phyloP scores from a whole-genome alignment of 176 grass and related monocot genomes.

The Otatea glauca region DNA sequence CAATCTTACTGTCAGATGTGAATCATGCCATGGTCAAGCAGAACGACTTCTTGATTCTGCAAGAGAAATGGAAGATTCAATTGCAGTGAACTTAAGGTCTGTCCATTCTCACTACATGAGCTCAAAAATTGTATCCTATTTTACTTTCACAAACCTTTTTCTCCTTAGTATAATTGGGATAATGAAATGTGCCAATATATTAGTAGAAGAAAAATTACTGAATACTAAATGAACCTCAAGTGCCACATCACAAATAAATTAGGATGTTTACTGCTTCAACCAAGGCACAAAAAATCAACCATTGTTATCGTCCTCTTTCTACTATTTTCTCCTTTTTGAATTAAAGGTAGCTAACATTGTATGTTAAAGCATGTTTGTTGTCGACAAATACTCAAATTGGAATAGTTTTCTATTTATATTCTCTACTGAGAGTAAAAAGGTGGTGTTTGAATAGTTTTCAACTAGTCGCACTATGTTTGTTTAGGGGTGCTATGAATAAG shows the following conservation, averaged over 20 bases:
- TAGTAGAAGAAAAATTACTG: neutral
- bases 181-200: neutral
- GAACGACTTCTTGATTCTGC: slow-evolving; percentile 97
- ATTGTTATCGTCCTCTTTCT: neutral
- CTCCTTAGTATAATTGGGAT: neutral
- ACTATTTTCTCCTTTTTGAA: neutral
- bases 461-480: neutral
- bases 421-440: neutral
- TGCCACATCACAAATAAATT: slow-evolving; percentile 16
- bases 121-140: neutral
- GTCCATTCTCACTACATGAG: slow-evolving; percentile 22
- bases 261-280: slow-evolving; percentile 11
- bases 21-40: slow-evolving; percentile 98
- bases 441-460: slow-evolving; percentile 3
- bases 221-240: slow-evolving; percentile 20
- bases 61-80: slow-evolving; percentile 99
- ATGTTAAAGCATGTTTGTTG: neutral
- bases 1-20: slow-evolving; percentile 69
- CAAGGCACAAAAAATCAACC: neutral
- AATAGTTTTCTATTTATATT: neutral
- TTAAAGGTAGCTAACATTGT: neutral
- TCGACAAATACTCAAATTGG: neutral
- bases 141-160: neutral
- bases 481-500: neutral
- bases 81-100: slow-evolving; percentile 95